Evolutionary conservation across 805 yeast species (phyloP).

Genomic region (Dipodascopsis uninucleata): DNA sequence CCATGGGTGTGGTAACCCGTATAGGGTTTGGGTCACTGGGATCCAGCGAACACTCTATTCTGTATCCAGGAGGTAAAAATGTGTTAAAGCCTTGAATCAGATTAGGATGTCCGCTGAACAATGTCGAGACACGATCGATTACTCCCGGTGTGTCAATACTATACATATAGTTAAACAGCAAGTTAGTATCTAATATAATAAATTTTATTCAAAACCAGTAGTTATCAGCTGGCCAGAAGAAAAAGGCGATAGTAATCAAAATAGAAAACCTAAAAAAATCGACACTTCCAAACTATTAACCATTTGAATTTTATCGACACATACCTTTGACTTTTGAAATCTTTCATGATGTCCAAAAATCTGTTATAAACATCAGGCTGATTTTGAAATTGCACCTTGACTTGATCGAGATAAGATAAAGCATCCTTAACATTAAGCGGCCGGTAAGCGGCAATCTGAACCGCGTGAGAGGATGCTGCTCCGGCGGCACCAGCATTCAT

Average conservation of each 20-base stretch:
- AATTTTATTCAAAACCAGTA: no score
- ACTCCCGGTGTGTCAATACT: conserved; percentile 96
- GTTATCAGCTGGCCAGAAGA: no score
- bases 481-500: conserved; percentile 1
- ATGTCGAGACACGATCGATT: conserved; percentile 85
- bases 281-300: no score
- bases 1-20: conserved; percentile 92
- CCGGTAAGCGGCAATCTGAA: conserved; percentile 34
- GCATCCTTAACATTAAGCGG: conserved; percentile 97
- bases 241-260: not conserved
- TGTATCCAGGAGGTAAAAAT: conserved; percentile 92
- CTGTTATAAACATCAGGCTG: conserved; percentile 96
- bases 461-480: conserved; percentile 33
- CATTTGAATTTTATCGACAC: no score
- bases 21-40: conserved; percentile 90
- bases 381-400: conserved; percentile 82
- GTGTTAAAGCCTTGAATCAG: conserved; percentile 97
- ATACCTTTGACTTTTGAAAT: conserved; percentile 86
- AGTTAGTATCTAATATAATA: conserved; percentile 1
- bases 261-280: conserved; percentile 1
- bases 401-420: conserved; percentile 89
- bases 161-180: conserved; percentile 1
- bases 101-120: conserved; percentile 87
- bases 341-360: conserved; percentile 97
- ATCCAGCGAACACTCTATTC: conserved; percentile 84